Conservation (phyloP, 78 protist genomes). For the Paulinella micropora region DNA sequence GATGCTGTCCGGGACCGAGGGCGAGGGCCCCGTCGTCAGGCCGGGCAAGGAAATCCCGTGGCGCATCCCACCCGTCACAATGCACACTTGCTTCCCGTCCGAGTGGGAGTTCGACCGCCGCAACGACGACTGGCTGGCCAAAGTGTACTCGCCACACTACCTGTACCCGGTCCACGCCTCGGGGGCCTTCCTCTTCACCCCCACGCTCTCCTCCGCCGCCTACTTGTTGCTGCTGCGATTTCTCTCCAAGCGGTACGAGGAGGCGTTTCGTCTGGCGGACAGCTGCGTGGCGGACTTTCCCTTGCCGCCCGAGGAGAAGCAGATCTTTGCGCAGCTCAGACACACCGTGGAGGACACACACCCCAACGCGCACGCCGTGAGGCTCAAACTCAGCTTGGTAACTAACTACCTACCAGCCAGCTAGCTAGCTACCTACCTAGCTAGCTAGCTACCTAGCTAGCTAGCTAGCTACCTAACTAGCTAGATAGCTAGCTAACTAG, state of each 20-base stretch:
- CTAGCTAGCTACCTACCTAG: too few relatives aligned
- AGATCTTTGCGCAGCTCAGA: not conserved
- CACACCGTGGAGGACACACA: not conserved
- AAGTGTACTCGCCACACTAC: conserved; percentile 13
- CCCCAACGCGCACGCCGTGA: conserved; percentile 37
- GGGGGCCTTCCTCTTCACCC: conserved; percentile 22
- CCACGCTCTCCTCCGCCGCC: conserved; percentile 35
- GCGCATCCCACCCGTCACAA: too few relatives aligned
- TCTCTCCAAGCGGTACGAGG: conserved; percentile 16
- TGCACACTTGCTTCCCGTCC: conserved; percentile 2
- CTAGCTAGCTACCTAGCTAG: too few relatives aligned
- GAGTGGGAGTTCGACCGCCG: conserved; percentile 9
- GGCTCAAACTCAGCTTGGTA: conserved; percentile 26
- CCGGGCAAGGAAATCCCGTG: too few relatives aligned
- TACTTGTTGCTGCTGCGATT: conserved; percentile 36
- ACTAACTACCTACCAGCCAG: too few relatives aligned
- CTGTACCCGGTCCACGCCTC: conserved; percentile 39
- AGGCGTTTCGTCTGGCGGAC: conserved; percentile 28
- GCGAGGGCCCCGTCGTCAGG: too few relatives aligned
- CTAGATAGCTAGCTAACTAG: too few relatives aligned
- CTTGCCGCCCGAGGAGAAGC: conserved; percentile 33
- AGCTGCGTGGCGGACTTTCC: conserved; percentile 28
- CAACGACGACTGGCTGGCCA: conserved; percentile 11
- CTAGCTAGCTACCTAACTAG: too few relatives aligned
- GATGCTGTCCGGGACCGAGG: not conserved